Evolutionary conservation across 805 yeast species (phyloP), one percentile per base, ranked within the genome.

Genomic region (Priceomyces carsonii): DNA sequence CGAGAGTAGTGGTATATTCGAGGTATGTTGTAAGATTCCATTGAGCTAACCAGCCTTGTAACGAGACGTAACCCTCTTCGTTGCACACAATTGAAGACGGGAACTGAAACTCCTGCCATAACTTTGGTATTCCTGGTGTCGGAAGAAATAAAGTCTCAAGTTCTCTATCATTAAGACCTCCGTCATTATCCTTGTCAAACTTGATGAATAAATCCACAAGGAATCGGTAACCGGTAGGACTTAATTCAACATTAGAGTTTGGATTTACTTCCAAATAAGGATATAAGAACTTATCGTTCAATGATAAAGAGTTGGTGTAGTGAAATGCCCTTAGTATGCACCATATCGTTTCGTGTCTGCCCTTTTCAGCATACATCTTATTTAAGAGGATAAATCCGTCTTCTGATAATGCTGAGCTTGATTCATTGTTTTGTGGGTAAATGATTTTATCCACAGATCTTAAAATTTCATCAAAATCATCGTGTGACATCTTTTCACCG

Each of bases 31-130:
- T 88, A 85, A 93, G 85, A 48, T 91, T 83, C 99, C 99, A 93
- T 52, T 91, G 98, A 0, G 99, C 99, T 24, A 93, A 63, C 99
- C 99, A 93, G 3, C 99, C 99, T 63, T 95, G 99, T 18, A 93
- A 61, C 0, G 98, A 88, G 3, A 93, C 89, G 54, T 80, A 76
- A 0, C 96, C 97, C 43, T 80, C 82, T 45, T 89, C 96, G 54
- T 89, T 90, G 35, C 95, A 77, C 1, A 91, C 96, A 8, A 95
- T 86, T 1, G 95, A 79, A 17, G 74, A 68, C 0, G 99, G 99
- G 53, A 93, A 93, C 45, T 81, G 81, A 0, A 86, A 75, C 9
- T 85, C 89, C 23, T 72, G 70, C 99, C 99, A 93, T 6, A 85
- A 66, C 38, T 71, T 71, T 0, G 99, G 99, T 1, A 89, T 71